Evolutionary conservation across 2,329 filamentous ascomycete species (phyloP).

Genomic region (Aspergillus brasiliensis): DNA sequence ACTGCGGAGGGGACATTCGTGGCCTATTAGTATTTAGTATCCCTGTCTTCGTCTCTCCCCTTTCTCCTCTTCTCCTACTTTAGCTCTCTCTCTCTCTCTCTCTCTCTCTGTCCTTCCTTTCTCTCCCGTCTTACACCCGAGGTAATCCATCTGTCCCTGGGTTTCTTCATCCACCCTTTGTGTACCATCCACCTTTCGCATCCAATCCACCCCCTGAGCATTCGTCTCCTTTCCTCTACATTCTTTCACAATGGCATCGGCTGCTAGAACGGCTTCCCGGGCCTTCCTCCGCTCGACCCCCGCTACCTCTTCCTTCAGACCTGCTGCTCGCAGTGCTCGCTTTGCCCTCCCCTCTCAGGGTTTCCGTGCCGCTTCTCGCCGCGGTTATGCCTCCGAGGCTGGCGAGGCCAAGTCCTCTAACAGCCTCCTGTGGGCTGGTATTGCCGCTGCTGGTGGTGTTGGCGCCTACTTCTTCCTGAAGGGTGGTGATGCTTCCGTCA

Average conservation of each 20-base stretch:
- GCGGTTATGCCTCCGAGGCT: conserved; percentile 76
- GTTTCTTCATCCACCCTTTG: not conserved
- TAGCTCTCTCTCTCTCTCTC: conserved; percentile 12
- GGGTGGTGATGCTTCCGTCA: conserved; percentile 40
- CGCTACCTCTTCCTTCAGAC: conserved; percentile 39
- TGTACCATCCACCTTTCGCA: not conserved
- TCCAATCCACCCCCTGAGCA: not conserved
- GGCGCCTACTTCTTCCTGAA: conserved; percentile 67
- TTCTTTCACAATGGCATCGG: conserved; percentile 23
- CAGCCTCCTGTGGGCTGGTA: conserved; percentile 62
- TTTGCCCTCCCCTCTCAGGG: conserved; percentile 63
- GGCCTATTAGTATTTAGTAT: conserved; percentile 21
- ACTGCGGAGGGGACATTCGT: conserved; percentile 3
- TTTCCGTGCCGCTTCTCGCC: conserved; percentile 73
- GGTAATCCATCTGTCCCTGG: not conserved
- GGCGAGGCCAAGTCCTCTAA: conserved; percentile 53
- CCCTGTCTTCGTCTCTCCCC: conserved; percentile 16
- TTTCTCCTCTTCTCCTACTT: conserved; percentile 11
- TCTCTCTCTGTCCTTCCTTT: not conserved
- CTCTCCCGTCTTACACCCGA: conserved; percentile 3
- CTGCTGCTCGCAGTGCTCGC: conserved; percentile 57
- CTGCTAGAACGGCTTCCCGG: conserved; percentile 46
- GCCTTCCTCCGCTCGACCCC: conserved; percentile 46
- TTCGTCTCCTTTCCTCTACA: conserved; percentile 11
- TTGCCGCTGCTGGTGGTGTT: conserved; percentile 62